Percentiles rank a stretch among this genome's conserved stretches.
phyloP scores from a whole-genome alignment of 2,329 filamentous ascomycete genomes.

The Geosmithia flava region DNA sequence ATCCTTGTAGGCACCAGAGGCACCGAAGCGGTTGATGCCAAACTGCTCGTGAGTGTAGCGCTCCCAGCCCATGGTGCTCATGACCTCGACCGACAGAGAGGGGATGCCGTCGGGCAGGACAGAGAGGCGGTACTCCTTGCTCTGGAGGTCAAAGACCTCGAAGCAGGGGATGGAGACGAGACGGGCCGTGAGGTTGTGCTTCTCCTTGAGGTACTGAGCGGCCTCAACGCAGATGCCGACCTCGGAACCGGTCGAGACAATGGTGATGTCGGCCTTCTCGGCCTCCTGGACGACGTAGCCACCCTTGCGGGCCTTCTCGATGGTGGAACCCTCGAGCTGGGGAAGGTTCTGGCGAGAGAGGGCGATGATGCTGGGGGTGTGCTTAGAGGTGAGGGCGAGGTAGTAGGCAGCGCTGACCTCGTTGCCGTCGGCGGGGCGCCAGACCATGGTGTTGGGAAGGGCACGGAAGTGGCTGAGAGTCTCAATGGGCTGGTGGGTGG shows the following conservation, averaged over 20 bases:
- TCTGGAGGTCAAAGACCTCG: conserved; percentile 89
- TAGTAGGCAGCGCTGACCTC: conserved; percentile 98
- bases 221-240: conserved; percentile 89
- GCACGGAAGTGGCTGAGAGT: conserved; percentile 97
- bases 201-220: conserved; percentile 79
- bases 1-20: conserved; percentile 92
- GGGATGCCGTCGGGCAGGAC: conserved; percentile 92
- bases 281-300: conserved; percentile 84
- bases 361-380: conserved; percentile 85
- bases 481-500: conserved; percentile 98
- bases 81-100: conserved; percentile 86
- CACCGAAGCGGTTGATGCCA: conserved; percentile 97
- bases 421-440: conserved; percentile 96
- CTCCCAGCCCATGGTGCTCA: conserved; percentile 97
- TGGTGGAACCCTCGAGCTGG: conserved; percentile 86
- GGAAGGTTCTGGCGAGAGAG: conserved; percentile 97
- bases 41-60: conserved; percentile 99
- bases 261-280: conserved; percentile 72
- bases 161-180: conserved; percentile 94
- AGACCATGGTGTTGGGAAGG: conserved; percentile 98
- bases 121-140: conserved; percentile 88
- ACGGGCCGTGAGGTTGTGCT: conserved; percentile 77
- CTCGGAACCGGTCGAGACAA: conserved; percentile 93
- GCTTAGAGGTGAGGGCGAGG: conserved; percentile 76
- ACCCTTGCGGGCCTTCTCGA: conserved; percentile 86